Evolutionary conservation across 768 basidiomycete species (phyloP).

Genomic region (Symmetrospora coprosmae): DNA sequence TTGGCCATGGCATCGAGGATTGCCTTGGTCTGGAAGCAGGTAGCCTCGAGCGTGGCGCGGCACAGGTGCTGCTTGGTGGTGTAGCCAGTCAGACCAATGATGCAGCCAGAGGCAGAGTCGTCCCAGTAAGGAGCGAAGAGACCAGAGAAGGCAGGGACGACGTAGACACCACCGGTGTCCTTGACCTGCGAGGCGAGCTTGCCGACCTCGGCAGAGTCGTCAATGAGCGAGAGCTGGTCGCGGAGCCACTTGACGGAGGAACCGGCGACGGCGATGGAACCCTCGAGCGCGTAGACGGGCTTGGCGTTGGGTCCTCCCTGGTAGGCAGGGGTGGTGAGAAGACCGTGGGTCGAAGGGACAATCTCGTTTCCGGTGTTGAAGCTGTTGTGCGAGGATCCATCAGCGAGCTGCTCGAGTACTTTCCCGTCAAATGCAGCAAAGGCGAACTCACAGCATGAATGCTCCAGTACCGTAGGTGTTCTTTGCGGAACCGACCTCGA

Average conservation of each 20-base stretch:
- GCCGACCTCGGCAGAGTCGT: slow-evolving; percentile 68
- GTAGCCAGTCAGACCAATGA: slow-evolving; percentile 58
- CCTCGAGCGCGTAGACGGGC: slow-evolving; percentile 85
- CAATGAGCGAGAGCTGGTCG: slow-evolving; percentile 73
- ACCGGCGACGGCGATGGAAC: slow-evolving; percentile 85
- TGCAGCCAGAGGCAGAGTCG: slow-evolving; percentile 65
- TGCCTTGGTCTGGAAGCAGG: slow-evolving; percentile 85
- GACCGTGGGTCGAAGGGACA: slow-evolving; percentile 66
- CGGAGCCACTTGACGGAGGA: slow-evolving; percentile 90
- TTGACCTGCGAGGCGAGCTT: slow-evolving; percentile 58
- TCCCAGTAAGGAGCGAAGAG: slow-evolving; percentile 98
- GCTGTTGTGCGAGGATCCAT: too few relatives aligned
- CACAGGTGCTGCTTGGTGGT: slow-evolving; percentile 40
- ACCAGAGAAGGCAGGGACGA: slow-evolving; percentile 91
- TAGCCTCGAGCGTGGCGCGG: slow-evolving; percentile 86
- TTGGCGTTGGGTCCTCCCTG: slow-evolving; percentile 63
- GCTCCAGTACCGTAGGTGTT: slow-evolving; percentile 74
- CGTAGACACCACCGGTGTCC: slow-evolving; percentile 77
- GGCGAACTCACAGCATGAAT: background rate
- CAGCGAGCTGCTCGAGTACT: too few relatives aligned
- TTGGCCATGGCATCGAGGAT: slow-evolving; percentile 89
- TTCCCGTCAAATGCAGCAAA: too few relatives aligned
- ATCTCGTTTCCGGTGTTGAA: slow-evolving; percentile 84
- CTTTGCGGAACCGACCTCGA: slow-evolving; percentile 61
- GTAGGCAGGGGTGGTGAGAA: slow-evolving; percentile 83